These are phyloP conservation scores for Parascedosporium putredinis DNA, from an alignment of 2,329 filamentous ascomycete species.

Conservation along the genomic window DNA sequence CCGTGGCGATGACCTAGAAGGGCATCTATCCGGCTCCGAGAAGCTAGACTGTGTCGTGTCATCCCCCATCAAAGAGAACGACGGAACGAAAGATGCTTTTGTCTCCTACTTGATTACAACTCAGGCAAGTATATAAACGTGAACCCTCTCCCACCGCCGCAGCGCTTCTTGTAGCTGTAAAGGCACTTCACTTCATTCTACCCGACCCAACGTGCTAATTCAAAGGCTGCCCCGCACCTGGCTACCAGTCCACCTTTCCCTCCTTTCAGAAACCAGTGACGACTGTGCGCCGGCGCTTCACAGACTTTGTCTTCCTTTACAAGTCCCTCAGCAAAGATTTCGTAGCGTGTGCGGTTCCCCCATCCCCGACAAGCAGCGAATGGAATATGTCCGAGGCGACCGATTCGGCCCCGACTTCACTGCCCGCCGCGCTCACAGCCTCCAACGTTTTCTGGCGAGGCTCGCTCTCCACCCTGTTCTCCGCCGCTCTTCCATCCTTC, in stretches of 20 bases:
- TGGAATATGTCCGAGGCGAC: constrained; percentile 96
- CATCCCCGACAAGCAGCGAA: constrained; percentile 95
- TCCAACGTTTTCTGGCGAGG: constrained; percentile 82
- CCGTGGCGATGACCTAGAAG: constrained; percentile 9
- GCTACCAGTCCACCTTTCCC: constrained; percentile 73
- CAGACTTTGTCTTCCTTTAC: constrained; percentile 94
- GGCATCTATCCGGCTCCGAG: constrained; percentile 31
- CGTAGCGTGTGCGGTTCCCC: constrained; percentile 89
- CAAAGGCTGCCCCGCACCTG: background rate
- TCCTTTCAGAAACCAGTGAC: constrained; percentile 79
- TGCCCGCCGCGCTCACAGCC: constrained; percentile 72
- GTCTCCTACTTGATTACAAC: constrained; percentile 93
- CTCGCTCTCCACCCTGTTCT: constrained; percentile 82
- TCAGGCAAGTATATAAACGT: constrained; percentile 51
- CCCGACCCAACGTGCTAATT: no score
- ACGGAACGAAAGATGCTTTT: constrained; percentile 93
- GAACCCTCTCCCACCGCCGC: background rate
- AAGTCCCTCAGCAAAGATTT: constrained; percentile 83
- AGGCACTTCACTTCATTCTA: no score
- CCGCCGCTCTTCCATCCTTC: constrained; percentile 69
- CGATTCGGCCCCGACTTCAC: constrained; percentile 93
- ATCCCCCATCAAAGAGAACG: constrained; percentile 84
- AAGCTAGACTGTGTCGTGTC: constrained; percentile 74
- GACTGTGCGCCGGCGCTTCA: constrained; percentile 80
- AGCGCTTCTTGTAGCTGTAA: no score